phyloP scores from a whole-genome alignment of 148 eudicot species.

The Chenopodium suecicum region DNA sequence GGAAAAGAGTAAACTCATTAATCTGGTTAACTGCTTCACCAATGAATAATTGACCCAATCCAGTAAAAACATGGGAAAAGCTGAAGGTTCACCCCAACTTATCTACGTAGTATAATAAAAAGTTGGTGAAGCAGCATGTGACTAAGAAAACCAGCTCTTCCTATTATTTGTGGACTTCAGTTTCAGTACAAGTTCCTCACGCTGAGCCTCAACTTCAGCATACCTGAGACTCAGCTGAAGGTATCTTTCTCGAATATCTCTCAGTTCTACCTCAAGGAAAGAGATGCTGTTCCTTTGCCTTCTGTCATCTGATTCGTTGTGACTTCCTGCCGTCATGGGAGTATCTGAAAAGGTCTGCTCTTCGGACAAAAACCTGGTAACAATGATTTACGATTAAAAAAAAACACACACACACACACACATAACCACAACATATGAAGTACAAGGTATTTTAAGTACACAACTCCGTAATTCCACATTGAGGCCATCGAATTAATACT shows the following conservation, averaged over 20 bases:
- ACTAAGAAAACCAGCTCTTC: constrained; percentile 62
- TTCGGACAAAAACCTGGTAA: constrained; percentile 45
- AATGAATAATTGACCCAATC: no score
- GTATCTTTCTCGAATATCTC: constrained; percentile 79
- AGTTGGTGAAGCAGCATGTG: not conserved
- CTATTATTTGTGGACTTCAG: constrained; percentile 53
- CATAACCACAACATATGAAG: no score
- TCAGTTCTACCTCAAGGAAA: constrained; percentile 61
- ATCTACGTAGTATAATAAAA: no score
- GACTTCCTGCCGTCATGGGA: constrained; percentile 30
- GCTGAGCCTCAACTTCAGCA: constrained; percentile 87
- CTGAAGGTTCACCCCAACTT: no score
- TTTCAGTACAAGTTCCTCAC: constrained; percentile 92
- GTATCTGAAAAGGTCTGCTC: constrained; percentile 34
- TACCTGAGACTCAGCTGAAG: constrained; percentile 81
- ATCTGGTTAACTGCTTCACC: no score
- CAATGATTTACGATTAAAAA: not conserved
- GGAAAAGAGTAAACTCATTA: no score
- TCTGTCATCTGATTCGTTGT: constrained; percentile 32
- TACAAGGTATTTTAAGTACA: no score
- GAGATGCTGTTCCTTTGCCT: constrained; percentile 40
- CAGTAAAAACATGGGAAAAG: no score
- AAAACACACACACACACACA: no score
- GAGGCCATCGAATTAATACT: no score
- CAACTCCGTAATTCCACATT: no score